phyloP scores from a whole-genome alignment of 768 basidiomycete species.

The Chlorophyllum brunneum region DNA sequence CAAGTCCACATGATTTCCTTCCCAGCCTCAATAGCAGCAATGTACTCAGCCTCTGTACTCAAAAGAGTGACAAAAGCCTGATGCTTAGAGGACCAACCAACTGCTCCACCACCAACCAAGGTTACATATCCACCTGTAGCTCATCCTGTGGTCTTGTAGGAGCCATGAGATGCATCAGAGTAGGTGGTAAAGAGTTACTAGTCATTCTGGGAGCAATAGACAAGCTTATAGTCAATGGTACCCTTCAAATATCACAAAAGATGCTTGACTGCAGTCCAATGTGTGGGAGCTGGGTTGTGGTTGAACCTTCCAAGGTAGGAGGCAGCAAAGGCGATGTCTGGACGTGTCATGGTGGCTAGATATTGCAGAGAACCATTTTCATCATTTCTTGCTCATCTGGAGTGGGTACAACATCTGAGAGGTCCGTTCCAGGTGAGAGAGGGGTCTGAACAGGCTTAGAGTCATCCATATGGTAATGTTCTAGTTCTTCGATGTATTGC shows the following conservation, averaged over 20 bases:
- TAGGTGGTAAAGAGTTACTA: constrained; percentile 11
- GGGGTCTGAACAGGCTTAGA: constrained; percentile 21
- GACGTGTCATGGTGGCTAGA: constrained; percentile 14
- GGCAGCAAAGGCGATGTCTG: constrained; percentile 30
- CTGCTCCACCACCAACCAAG: constrained; percentile 20
- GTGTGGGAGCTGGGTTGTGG: background rate
- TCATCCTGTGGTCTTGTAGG: constrained; percentile 4
- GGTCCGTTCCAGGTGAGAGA: constrained; percentile 6
- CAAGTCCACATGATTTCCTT: too few species aligned
- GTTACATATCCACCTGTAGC: constrained; percentile 2
- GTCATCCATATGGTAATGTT: constrained; percentile 18
- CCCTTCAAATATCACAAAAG: constrained; percentile 8
- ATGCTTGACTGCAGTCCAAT: constrained; percentile 1
- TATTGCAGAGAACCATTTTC: background rate
- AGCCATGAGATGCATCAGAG: constrained; percentile 16
- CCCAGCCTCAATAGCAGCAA: constrained; percentile 24
- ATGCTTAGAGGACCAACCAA: constrained; percentile 15
- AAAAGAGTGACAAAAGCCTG: constrained; percentile 26
- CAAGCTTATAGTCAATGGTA: constrained; percentile 13
- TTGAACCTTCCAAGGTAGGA: constrained; percentile 25
- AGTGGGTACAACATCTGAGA: constrained; percentile 7
- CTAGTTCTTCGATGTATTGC: constrained; percentile 20
- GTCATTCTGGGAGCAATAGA: constrained; percentile 6
- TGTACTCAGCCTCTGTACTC: constrained; percentile 35
- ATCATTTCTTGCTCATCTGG: background rate